phyloP scores from a whole-genome alignment of 257 asterid genomes.

The Nicotiana sylvestris region DNA sequence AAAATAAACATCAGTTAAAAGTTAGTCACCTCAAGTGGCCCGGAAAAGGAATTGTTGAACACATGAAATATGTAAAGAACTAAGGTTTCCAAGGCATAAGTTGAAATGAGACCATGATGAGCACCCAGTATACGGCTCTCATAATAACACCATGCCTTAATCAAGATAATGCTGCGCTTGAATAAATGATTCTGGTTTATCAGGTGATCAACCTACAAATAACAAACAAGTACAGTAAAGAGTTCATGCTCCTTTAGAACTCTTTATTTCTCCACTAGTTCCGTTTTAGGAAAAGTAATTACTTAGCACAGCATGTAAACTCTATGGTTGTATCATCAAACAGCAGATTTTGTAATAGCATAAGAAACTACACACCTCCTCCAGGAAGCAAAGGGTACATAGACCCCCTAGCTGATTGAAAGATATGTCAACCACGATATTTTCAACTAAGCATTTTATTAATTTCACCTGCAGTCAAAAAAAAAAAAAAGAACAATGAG shows the following conservation, averaged over 20 bases:
- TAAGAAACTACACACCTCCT: constrained; percentile 52
- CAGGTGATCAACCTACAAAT: constrained; percentile 69
- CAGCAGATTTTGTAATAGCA: constrained; percentile 7
- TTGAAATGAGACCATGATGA: constrained; percentile 93
- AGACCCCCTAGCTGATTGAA: constrained; percentile 93
- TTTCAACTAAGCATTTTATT: constrained; percentile 88
- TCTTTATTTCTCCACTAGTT: not conserved
- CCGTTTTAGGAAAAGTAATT: constrained; percentile 5
- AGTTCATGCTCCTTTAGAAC: not conserved
- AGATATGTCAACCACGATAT: constrained; percentile 91
- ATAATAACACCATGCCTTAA: constrained; percentile 98
- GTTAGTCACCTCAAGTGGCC: constrained; percentile 81
- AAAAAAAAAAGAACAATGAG: constrained; percentile 13
- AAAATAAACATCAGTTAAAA: not conserved
- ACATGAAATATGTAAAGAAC: constrained; percentile 92
- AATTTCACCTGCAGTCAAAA: constrained; percentile 59
- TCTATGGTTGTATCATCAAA: not conserved
- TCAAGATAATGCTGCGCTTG: constrained; percentile 87
- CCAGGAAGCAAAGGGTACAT: constrained; percentile 91
- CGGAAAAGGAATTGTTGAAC: constrained; percentile 78
- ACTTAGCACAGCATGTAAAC: not conserved
- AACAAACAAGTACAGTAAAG: constrained; percentile 16
- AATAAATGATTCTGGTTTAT: constrained; percentile 78
- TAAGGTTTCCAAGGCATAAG: constrained; percentile 90
- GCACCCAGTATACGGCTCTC: constrained; percentile 98